A percentile compares a stretch with the other conserved stretches of the same genome.
Conservation (phyloP, 257 asterid species). For the Haberlea rhodopensis region DNA sequence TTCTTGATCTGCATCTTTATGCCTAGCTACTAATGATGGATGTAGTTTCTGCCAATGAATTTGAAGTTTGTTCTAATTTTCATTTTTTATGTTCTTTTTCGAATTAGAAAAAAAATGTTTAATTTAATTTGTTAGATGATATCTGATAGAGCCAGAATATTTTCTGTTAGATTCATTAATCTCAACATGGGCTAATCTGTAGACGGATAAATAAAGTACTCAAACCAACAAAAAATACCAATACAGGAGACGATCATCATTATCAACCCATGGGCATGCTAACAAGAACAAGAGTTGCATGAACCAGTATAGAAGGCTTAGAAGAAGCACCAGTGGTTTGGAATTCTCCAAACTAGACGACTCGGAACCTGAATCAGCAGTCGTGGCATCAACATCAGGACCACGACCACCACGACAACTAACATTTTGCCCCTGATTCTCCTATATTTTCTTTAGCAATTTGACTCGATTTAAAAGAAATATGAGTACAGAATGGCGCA, state of each 20-base stretch:
- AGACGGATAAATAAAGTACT: background rate
- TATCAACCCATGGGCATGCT: constrained; percentile 66
- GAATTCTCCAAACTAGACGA: constrained; percentile 67
- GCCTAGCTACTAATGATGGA: constrained; percentile 36
- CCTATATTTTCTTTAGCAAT: too few species aligned
- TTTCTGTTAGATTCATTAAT: too few species aligned
- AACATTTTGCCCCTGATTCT: too few species aligned
- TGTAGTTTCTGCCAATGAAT: too few species aligned
- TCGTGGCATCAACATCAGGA: constrained; percentile 76
- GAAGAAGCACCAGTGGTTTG: constrained; percentile 86
- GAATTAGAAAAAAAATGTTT: too few species aligned
- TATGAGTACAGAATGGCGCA: too few species aligned
- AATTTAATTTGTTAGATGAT: too few species aligned
- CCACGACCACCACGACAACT: constrained; percentile 81
- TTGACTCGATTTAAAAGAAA: too few species aligned
- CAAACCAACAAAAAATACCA: too few species aligned
- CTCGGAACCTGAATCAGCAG: constrained; percentile 83
- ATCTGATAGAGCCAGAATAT: too few species aligned
- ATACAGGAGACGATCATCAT: background rate
- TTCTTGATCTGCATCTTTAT: constrained; percentile 64
- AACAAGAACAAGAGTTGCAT: constrained; percentile 59
- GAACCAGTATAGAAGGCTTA: constrained; percentile 70
- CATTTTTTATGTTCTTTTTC: too few species aligned
- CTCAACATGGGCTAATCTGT: background rate
- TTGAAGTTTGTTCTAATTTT: too few species aligned